Percentiles rank a stretch among this genome's conserved stretches.
phyloP scores from a whole-genome alignment of 352 stramenopile species.

The Phytophthora pseudosyringae region DNA sequence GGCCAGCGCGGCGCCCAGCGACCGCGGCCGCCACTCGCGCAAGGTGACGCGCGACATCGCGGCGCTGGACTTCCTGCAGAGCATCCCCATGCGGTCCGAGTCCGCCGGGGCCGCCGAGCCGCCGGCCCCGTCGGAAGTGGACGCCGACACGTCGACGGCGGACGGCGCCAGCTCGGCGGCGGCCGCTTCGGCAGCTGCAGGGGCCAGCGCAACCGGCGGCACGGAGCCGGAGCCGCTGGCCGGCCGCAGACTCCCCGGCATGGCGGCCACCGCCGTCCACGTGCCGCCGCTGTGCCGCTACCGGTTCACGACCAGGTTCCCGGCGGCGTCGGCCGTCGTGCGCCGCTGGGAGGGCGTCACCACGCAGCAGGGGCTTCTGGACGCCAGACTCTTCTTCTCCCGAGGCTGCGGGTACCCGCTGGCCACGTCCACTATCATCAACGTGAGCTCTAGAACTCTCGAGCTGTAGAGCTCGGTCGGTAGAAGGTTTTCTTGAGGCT shows the following conservation, averaged over 20 bases:
- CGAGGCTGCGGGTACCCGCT: slow-evolving; percentile 85
- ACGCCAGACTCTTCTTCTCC: slow-evolving; percentile 84
- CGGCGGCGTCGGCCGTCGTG: slow-evolving; percentile 76
- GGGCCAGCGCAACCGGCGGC: not conserved
- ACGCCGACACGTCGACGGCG: slow-evolving; percentile 4
- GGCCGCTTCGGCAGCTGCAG: not conserved
- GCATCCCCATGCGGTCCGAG: slow-evolving; percentile 87
- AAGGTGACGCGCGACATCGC: slow-evolving; percentile 89
- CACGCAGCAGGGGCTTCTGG: slow-evolving; percentile 68
- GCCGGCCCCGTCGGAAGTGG: slow-evolving; percentile 11
- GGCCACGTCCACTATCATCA: slow-evolving; percentile 80
- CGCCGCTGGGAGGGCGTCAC: slow-evolving; percentile 76
- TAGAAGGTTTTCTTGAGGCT: not conserved
- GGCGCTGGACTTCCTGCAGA: slow-evolving; percentile 89
- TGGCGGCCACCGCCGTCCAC: slow-evolving; percentile 69
- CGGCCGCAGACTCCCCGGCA: slow-evolving; percentile 69
- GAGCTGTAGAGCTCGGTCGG: not conserved
- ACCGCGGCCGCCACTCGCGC: slow-evolving; percentile 64
- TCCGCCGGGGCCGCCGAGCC: not conserved
- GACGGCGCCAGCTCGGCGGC: slow-evolving; percentile 3
- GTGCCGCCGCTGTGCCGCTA: slow-evolving; percentile 76
- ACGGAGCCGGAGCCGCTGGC: slow-evolving; percentile 61
- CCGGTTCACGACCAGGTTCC: slow-evolving; percentile 81
- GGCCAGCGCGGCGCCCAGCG: slow-evolving; percentile 52
- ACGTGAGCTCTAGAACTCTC: slow-evolving; percentile 37